Evolutionary conservation across 2,329 filamentous ascomycete species (phyloP).

Genomic region (Epicoccum nigrum): DNA sequence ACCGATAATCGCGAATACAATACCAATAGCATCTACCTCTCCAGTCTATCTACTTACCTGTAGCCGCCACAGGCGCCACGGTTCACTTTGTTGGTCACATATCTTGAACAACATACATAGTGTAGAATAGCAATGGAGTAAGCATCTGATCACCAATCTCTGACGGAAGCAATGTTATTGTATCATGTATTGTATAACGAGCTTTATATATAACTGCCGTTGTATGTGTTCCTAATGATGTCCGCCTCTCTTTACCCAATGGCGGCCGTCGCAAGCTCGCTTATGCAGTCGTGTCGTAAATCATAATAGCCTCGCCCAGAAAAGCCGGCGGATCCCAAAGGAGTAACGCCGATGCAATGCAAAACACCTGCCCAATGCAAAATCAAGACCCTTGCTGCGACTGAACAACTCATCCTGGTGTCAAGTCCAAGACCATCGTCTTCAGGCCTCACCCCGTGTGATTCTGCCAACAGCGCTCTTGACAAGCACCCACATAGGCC

Average conservation of each 20-base stretch:
- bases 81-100: slow-evolving; percentile 22
- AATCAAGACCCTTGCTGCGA: slow-evolving; percentile 14
- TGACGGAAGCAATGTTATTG: background rate
- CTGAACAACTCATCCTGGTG: background rate
- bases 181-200: background rate
- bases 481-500: slow-evolving; percentile 37
- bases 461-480: slow-evolving; percentile 33
- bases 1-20: slow-evolving; percentile 20
- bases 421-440: background rate
- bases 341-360: slow-evolving; percentile 13
- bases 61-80: slow-evolving; percentile 4
- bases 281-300: slow-evolving; percentile 18
- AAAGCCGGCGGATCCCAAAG: slow-evolving; percentile 10
- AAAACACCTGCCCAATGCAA: slow-evolving; percentile 19
- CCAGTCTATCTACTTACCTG: slow-evolving; percentile 12
- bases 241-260: slow-evolving; percentile 4
- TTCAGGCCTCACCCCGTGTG: slow-evolving; percentile 32
- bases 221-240: background rate
- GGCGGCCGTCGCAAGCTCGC: slow-evolving; percentile 16
- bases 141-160: slow-evolving; percentile 1
- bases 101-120: slow-evolving; percentile 30
- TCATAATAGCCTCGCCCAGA: slow-evolving; percentile 15
- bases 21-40: slow-evolving; percentile 12
- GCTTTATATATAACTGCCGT: background rate
- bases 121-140: slow-evolving; percentile 21